Evolutionary conservation across 2,329 filamentous ascomycete species (phyloP), one percentile per base, ranked within the genome.

Genomic region (Septoria linicola): DNA sequence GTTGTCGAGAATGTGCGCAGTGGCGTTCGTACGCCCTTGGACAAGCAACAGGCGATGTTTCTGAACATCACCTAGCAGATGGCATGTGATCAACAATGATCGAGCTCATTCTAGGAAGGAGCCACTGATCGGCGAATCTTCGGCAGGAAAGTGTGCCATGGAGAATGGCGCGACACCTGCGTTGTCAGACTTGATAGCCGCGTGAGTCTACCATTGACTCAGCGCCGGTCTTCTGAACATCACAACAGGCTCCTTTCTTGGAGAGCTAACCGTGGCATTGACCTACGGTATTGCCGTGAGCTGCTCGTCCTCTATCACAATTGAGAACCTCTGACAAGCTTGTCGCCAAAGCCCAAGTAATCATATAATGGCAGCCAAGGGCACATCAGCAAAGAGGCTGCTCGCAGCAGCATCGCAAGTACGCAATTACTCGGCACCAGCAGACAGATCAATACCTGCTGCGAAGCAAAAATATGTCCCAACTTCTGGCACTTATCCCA

Each of bases 381-480:
- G 39, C 50, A 40, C 14, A 19, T 32, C 43, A 36, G 36, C 59
- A 19, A 65, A 56, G 48, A 64, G 66, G 34, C 49, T 64, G 34
- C 41, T 68, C 36, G 54, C 58, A 8, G 45, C 51, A 23, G 49
- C 59, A 8, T 40, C 55, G 57, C 75, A 77, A 66, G 60, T 70
- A 21, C 77, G 80, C 52, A 66, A 67, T 58, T 87, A 86, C 64
- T 81, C 83, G 41, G 82, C 81, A 14, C 80, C 81, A 2, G 73
- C 77, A 44, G 76, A 78, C 61, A 75, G 77, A 47, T 70, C 73
- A 27, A 79, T 95, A 51, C 90, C 91, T 1, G 79, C 81, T 13
- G 81, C 87, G 53, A 99, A 97, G 76, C 81, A 85, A 70, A 95
- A 95, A 72, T 96, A 95, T 71, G 83, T 97, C 44, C 91, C 93